These are phyloP conservation scores for Epichloe sylvatica DNA, from an alignment of 2,329 filamentous ascomycete genomes.

Conservation along the genomic window DNA sequence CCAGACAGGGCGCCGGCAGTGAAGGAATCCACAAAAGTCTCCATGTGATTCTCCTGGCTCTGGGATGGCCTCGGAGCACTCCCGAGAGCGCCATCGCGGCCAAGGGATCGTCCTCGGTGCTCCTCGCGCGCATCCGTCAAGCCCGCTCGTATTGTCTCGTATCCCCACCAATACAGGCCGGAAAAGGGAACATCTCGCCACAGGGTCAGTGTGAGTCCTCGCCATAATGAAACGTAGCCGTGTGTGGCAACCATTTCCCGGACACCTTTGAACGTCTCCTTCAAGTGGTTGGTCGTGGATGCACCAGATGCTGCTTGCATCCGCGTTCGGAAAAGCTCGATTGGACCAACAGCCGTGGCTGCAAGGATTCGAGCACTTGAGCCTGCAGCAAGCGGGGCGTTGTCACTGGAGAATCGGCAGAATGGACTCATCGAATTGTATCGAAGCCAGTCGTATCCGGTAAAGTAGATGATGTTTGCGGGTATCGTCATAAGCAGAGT, in stretches of 20 bases:
- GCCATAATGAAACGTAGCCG: conserved; percentile 76
- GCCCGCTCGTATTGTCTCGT: conserved; percentile 64
- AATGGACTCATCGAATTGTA: conserved; percentile 62
- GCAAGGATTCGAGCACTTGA: conserved; percentile 65
- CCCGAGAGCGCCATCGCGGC: conserved; percentile 23
- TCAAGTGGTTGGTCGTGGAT: conserved; percentile 54
- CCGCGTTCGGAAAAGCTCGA: conserved; percentile 87
- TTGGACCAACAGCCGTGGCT: conserved; percentile 70
- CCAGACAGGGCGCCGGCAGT: conserved; percentile 73
- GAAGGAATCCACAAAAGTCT: conserved; percentile 81
- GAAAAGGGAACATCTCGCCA: conserved; percentile 98
- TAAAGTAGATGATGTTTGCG: conserved; percentile 96
- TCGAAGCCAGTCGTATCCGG: conserved; percentile 90
- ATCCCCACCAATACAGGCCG: conserved; percentile 95
- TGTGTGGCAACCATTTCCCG: conserved; percentile 63
- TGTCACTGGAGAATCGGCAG: conserved; percentile 48
- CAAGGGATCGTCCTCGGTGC: conserved; percentile 26
- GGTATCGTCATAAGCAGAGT: conserved; percentile 90
- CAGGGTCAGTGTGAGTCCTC: conserved; percentile 76
- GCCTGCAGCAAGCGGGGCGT: conserved; percentile 69
- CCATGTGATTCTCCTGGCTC: conserved; percentile 54
- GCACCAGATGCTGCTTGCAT: conserved; percentile 62
- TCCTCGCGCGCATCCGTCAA: conserved; percentile 55
- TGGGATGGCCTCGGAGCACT: conserved; percentile 41
- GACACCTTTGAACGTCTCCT: conserved; percentile 63